Evolutionary conservation across 2,329 filamentous ascomycete species (phyloP), one percentile per base, ranked within the genome.

Genomic region (Albifimbria verrucaria): DNA sequence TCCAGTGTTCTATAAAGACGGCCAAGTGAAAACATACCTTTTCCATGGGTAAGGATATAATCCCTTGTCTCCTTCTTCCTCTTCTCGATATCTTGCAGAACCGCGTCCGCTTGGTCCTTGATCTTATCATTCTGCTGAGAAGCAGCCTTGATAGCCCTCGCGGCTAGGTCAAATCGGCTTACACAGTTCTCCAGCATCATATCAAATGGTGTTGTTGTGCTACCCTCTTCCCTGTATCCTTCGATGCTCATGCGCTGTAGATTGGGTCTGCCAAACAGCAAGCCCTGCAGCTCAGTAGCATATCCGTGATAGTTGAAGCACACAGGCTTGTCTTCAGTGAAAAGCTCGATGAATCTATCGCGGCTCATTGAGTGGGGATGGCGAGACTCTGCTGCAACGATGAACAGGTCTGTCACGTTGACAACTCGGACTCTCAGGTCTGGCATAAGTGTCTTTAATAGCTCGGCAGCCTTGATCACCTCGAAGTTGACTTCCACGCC

Each of bases 301-400:
- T 88, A 88, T 11, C 85, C 85, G 59, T 88, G 85, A 61, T 87
- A 88, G 66, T 88, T 88, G 70, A 88, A 85, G 62, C 82, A 77
- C 6, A 87, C 72, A 0, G 77, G 75, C 22, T 66, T 71, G 57
- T 87, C 78, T 0, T 67, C 52, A 0, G 83, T 86, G 62, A 88
- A 87, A 28, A 87, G 66, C 3, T 76, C 70, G 21, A 74, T 64
- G 59, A 87, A 88, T 0, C 73, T 74, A 2, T 77, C 70, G 3
- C 69, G 66, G 1, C 70, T 74, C 36, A 88, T 68, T 1, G 81
- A 74, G 58, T 88, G 84, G 0, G 84, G 84, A 56, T 88, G 85
- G 1, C 68, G 62, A 1, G 76, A 76, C 62, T 82, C 77, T 0
- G 76, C 72, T 5, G 76, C 75, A 0, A 88, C 69, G 15, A 87